phyloP scores from a whole-genome alignment of 257 asterid species.

The Echites panduratus region DNA sequence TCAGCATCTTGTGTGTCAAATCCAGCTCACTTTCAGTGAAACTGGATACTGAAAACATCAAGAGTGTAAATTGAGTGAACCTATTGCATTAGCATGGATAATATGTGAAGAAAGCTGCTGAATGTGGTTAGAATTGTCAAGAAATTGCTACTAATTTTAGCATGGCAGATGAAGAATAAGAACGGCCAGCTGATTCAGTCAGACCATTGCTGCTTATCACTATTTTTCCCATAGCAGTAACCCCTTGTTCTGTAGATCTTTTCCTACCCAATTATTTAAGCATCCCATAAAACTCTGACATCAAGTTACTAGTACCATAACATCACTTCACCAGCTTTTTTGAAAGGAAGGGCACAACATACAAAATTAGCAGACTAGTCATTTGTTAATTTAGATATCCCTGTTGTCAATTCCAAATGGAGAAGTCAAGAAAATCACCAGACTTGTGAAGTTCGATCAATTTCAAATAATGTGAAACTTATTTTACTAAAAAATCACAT shows the following conservation, averaged over 20 bases:
- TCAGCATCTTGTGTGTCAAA: background rate
- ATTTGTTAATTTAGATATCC: background rate
- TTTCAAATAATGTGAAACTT: no score
- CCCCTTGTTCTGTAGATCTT: background rate
- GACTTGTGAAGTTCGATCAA: background rate
- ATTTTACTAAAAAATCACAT: no score
- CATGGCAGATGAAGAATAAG: background rate
- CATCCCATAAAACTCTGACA: background rate
- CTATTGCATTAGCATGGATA: background rate
- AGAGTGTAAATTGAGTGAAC: background rate
- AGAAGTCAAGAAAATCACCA: background rate
- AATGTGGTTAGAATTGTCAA: background rate
- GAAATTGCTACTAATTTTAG: background rate
- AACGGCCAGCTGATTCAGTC: no score
- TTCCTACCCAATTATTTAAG: background rate
- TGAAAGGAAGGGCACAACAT: background rate
- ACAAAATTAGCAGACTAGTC: background rate
- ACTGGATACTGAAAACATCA: background rate
- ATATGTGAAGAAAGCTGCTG: background rate
- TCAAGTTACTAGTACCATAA: background rate
- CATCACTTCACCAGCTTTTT: background rate
- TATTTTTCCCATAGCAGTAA: background rate
- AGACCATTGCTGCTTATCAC: background rate
- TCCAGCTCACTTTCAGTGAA: background rate
- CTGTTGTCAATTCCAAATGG: background rate